Base-by-base conservation (phyloP, 179 eudicot species). In the Gypsophila paniculata region DNA sequence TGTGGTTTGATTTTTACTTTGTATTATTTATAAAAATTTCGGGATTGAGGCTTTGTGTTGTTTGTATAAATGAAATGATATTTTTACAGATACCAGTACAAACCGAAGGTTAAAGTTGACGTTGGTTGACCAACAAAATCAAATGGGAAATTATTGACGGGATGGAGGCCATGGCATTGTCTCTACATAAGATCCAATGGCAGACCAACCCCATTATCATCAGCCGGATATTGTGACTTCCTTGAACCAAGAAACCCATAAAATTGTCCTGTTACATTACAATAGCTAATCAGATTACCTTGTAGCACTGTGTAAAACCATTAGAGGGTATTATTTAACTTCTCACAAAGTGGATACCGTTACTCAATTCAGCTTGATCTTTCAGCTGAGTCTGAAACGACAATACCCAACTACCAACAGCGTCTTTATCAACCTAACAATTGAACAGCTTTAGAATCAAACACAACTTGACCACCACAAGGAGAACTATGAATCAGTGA, bases 241-340 rank as follows among this genome's bases (percentile, higher is more conserved):
- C 86, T 87, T 14, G 98, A 93, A 66, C 98, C 96, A 84, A 79
- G 82, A 79, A 93, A 93, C 63, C 98, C 98, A 76, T 82, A 89
- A 76, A 89, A 91, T 73, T 93, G 86, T 52, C 91, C 98, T 93
- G 83, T 52, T 69, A 22, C 68, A 84, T 49, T 51, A 21, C 67
- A 73, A 23, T 39, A 52, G 52, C n/a, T 36, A 62, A 78, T 74
- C 51, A 25, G 29, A 69, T n/a, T 44, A 54, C 65, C 29, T 39
- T 55, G 22, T 3, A 22, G 49, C 53, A 57, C 5, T 32, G 22
- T 12, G 22, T 15, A 3, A 8, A 60, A 19, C 57, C 57, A 53
- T 53, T 53, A 53, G 7, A 1, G 54, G 38, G 1, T 13, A 60
- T 34, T 3, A 65, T 26, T 2, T 9, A 42, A 42, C 34, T 29